Evolutionary conservation across 2,329 filamentous ascomycete genomes (phyloP).

Genomic region (Colletotrichum plurivorum): DNA sequence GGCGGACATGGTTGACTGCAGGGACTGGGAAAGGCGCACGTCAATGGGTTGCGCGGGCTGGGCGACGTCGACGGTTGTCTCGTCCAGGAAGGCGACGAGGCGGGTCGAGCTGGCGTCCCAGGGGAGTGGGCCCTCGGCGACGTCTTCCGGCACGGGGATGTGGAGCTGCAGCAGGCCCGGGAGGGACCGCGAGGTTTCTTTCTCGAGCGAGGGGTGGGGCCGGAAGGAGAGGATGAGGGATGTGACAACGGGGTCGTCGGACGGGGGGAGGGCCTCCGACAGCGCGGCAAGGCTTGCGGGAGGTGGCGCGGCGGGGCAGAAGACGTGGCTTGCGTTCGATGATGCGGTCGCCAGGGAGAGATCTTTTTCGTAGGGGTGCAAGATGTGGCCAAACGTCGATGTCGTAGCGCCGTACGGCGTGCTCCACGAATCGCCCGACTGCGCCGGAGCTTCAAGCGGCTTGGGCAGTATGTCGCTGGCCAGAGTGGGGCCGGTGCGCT

Average conservation of each 20-base stretch:
- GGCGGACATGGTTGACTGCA: constrained; percentile 45
- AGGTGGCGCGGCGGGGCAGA: constrained; percentile 63
- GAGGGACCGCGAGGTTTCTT: background rate
- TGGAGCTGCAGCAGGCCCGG: constrained; percentile 40
- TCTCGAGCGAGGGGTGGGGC: constrained; percentile 3
- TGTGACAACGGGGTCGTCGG: constrained; percentile 40
- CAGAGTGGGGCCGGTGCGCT: background rate
- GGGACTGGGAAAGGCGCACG: constrained; percentile 59
- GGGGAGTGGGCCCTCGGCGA: constrained; percentile 34
- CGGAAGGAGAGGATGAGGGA: constrained; percentile 62
- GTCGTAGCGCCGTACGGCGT: constrained; percentile 45
- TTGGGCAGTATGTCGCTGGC: constrained; percentile 13
- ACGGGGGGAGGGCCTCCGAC: constrained; percentile 41
- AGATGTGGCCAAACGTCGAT: constrained; percentile 67
- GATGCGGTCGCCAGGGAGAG: constrained; percentile 10
- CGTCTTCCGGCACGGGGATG: constrained; percentile 33
- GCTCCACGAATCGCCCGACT: constrained; percentile 7
- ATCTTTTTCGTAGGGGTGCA: constrained; percentile 51
- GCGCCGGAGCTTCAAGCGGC: constrained; percentile 11
- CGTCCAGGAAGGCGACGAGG: constrained; percentile 56
- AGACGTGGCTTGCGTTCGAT: constrained; percentile 49
- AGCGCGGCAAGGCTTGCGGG: constrained; percentile 57
- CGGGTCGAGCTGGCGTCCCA: constrained; percentile 44
- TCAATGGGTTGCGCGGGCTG: constrained; percentile 64
- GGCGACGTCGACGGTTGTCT: constrained; percentile 58